Conservation (phyloP, 805 yeast species). For the Wickerhamiella sergipiensis region DNA sequence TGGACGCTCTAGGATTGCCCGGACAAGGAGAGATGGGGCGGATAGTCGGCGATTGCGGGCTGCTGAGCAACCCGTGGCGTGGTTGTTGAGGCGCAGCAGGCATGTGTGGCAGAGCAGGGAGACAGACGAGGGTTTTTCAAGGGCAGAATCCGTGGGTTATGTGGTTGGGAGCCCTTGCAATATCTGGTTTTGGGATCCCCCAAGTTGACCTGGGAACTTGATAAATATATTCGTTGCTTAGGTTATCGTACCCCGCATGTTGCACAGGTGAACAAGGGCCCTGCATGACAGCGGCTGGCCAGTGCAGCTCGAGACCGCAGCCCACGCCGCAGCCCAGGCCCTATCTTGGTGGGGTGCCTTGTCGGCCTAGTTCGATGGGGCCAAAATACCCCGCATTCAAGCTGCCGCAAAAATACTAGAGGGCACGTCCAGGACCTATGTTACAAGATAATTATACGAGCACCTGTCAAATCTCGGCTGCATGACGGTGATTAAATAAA, state of each 20-base stretch:
- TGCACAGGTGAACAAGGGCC: neutral
- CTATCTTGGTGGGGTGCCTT: no score
- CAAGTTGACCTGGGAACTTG: neutral
- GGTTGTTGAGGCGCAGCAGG: neutral
- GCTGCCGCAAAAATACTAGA: no score
- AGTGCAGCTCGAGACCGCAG: neutral
- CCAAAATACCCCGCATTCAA: no score
- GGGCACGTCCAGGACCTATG: no score
- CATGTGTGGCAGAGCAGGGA: neutral
- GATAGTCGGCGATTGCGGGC: slow-evolving; percentile 3
- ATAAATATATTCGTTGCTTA: neutral
- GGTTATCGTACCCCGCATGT: neutral
- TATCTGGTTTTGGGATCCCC: neutral
- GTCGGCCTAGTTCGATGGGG: no score
- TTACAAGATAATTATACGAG: no score
- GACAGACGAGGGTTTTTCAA: neutral
- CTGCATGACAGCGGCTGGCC: neutral
- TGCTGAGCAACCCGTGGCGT: neutral
- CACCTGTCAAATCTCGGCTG: no score
- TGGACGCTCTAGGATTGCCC: neutral
- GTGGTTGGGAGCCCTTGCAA: neutral
- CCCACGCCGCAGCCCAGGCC: neutral
- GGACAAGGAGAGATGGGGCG: slow-evolving; percentile 2
- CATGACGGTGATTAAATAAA: neutral
- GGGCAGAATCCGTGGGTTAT: neutral